A percentile compares a stretch with the other conserved stretches of the same genome.
These are phyloP conservation scores for Biscogniauxia mediterranea DNA, from an alignment of 2,329 filamentous ascomycete species.

Conservation along the genomic window DNA sequence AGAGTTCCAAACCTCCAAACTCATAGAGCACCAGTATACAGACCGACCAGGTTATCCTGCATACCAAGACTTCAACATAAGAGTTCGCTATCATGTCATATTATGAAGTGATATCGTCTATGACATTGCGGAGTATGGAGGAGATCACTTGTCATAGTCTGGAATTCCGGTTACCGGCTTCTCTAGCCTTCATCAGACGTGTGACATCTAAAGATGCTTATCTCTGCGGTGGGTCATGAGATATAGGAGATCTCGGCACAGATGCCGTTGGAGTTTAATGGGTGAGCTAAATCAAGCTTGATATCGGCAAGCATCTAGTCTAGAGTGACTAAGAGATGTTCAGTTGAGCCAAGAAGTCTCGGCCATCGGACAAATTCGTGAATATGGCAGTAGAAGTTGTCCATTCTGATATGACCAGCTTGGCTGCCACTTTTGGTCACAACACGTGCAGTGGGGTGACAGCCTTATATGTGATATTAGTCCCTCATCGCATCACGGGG, in stretches of 20 bases:
- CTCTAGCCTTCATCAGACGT: slow-evolving; percentile 5
- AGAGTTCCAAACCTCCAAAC: not conserved
- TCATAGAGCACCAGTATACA: not conserved
- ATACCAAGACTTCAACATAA: not conserved
- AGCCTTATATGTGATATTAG: not conserved
- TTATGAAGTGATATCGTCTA: not conserved
- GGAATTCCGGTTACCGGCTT: slow-evolving; percentile 5
- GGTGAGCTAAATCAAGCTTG: slow-evolving; percentile 3
- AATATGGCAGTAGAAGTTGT: not conserved
- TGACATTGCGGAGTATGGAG: not conserved
- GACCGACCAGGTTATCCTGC: not conserved
- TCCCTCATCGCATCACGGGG: not conserved
- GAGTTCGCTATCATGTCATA: not conserved
- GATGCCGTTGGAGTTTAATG: slow-evolving; percentile 9
- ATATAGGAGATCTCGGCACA: slow-evolving; percentile 14
- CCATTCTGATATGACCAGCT: not conserved
- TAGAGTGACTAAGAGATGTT: not conserved
- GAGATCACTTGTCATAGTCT: slow-evolving; percentile 2
- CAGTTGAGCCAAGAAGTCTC: not conserved
- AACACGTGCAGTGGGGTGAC: not conserved
- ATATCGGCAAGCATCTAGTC: not conserved
- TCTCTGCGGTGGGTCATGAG: slow-evolving; percentile 10
- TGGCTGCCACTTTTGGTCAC: not conserved
- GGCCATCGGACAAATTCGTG: not conserved
- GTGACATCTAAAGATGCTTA: slow-evolving; percentile 10